Evolutionary conservation across 2,329 filamentous ascomycete species (phyloP), one percentile per base, ranked within the genome.

Genomic region (Talaromyces sp.): DNA sequence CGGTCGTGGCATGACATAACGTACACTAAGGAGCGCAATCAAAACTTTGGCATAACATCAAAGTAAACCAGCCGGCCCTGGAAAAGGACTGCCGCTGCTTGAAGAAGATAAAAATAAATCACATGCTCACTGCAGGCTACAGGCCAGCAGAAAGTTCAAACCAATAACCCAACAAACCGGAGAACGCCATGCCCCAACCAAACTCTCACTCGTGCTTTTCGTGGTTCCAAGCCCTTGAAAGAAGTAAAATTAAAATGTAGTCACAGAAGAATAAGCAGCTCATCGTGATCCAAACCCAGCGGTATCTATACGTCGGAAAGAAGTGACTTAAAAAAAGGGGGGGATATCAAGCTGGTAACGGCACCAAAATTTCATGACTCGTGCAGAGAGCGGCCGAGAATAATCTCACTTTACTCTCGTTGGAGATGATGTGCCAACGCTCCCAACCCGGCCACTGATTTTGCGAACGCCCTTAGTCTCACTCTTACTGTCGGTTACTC

Each of bases 371-470:
- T 49, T 61, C 55, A 38, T 57, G 53, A 41, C 55, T 61, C 59
- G 29, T 50, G 38, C 53, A 43, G 46, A 10, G n/a, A 49, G 19
- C 9, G 41, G 24, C 19, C 21, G 50, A 26, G 11, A 52, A 43
- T 58, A 19, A 13, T 46, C 19, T 58, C 63, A 70, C 62, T 71
- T 72, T 58, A 71, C 68, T 29, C 72, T 67, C 3, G 67, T 65
- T 5, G 74, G 69, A 61, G 71, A 75, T 35, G 60, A 32, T 38
- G 60, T 56, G 32, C 73, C 70, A 13, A 74, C 69, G 64, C 79
- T 80, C 13, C 76, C 78, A 51, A 80, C 71, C 21, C 79, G 75
- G 19, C 77, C 76, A 66, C 79, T 81, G 35, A 75, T 70, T 66
- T 81, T 81, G 52, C 79, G 74, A 51, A 81, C 72, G 10, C 76